Evolutionary conservation across 495 filamentous ascomycete genomes (phyloP), one percentile per base, ranked within the genome.

Genomic region (Hyaloscypha hepaticicola): DNA sequence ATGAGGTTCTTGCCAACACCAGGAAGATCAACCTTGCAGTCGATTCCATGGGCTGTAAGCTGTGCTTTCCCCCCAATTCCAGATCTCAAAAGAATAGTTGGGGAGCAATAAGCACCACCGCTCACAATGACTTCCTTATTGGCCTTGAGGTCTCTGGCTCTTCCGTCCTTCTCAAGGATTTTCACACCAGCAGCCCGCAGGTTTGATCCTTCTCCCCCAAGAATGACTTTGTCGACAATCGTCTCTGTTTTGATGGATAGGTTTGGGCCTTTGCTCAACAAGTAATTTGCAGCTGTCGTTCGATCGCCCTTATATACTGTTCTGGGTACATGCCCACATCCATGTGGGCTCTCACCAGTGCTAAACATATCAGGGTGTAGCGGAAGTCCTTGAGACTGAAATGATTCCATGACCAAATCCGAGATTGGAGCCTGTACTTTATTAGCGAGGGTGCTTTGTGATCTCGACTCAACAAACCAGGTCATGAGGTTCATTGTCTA

Each of bases 1-100:
- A 88, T 85, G 0, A 90, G 74, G 71, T 90, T 90, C n/a, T 77
- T 76, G 31, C 88, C 88, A 0, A 90, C 87, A 16, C 82, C 85
- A 0, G 86, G 85, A 0, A 85, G 76, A 66, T 88, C 81, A 29
- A 74, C 68, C 2, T 89, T 66, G 3, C 87, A 76, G 3, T 77
- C 70, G 63, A 90, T 88, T 14, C 72, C 72, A 59, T 80, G 77
- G 11, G 65, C 66, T 5, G 71, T 25, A 0, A 91, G 78, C 38
- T 88, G 80, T 0, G 67, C 69, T 3, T 63, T 66, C 0, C 85
- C 79, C 1, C 88, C 88, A 55, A 91, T 75, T 12, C 89, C 88
- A 3, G 80, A 85, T 7, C 88, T 79, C 69, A 88, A 83, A 19
- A 91, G 82, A 3, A 91, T 70, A 63, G 86, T 82, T 0, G 87